These are phyloP conservation scores for Lanmaoa rubissima DNA, from an alignment of 768 basidiomycete species.

Conservation along the genomic window DNA sequence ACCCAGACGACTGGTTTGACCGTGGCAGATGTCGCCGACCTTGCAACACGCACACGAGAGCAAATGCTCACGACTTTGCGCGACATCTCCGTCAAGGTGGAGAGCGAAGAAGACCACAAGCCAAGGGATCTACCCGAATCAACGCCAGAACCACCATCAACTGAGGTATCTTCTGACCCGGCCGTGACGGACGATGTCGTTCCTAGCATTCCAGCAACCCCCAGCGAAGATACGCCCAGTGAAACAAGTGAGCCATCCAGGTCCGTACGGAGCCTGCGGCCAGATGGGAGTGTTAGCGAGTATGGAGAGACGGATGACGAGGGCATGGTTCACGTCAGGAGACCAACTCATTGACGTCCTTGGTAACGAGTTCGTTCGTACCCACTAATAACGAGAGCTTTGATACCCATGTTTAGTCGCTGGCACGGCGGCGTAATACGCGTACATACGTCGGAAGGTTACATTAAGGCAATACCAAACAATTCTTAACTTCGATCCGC, in stretches of 20 bases:
- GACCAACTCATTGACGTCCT: conserved; percentile 39
- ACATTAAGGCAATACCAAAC: conserved; percentile 3
- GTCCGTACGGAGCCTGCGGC: conserved; percentile 37
- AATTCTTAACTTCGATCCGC: background rate
- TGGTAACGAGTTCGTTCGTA: conserved; percentile 4
- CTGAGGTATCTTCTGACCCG: conserved; percentile 1
- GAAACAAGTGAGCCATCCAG: conserved; percentile 26
- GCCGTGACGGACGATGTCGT: conserved; percentile 29
- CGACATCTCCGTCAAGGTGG: conserved; percentile 67
- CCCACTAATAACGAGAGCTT: conserved; percentile 1
- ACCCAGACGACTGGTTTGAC: conserved; percentile 73
- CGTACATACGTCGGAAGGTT: conserved; percentile 14
- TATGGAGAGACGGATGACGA: conserved; percentile 83
- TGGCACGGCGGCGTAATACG: conserved; percentile 11
- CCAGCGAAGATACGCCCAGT: conserved; percentile 26
- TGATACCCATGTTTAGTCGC: conserved; percentile 28
- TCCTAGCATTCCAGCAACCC: conserved; percentile 28
- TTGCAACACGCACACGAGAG: conserved; percentile 66
- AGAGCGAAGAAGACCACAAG: conserved; percentile 23
- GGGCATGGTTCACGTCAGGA: conserved; percentile 75
- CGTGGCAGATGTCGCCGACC: conserved; percentile 62
- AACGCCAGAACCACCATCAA: conserved; percentile 19
- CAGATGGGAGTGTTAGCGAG: conserved; percentile 61
- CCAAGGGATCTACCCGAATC: conserved; percentile 20
- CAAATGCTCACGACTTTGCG: conserved; percentile 77